These are phyloP conservation scores for Syzygium jambos DNA, from an alignment of 345 rosid species.

Conservation along the genomic window DNA sequence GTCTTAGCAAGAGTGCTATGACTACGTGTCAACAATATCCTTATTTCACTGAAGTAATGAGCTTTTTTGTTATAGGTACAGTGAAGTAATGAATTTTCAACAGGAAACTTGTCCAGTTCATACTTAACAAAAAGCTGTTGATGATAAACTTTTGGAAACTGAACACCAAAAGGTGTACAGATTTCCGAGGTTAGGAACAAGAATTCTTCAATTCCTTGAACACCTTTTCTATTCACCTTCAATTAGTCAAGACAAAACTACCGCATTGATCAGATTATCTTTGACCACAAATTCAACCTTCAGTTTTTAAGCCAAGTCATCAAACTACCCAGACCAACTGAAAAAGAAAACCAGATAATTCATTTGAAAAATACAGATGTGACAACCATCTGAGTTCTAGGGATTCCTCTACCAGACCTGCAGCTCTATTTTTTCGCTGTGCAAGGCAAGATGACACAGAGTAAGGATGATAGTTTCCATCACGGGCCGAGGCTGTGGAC, in stretches of 20 bases:
- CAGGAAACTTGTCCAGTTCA: background rate
- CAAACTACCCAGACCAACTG: background rate
- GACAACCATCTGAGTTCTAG: background rate
- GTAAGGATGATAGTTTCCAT: constrained; percentile 74
- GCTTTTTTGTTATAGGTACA: background rate
- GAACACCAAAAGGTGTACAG: background rate
- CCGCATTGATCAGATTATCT: background rate
- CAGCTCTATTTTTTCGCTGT: constrained; percentile 76
- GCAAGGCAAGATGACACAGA: constrained; percentile 84
- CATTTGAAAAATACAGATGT: background rate
- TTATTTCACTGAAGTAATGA: background rate
- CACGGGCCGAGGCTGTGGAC: constrained; percentile 56
- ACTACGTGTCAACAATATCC: background rate
- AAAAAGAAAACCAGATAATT: background rate
- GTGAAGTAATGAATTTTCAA: background rate
- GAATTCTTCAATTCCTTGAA: background rate
- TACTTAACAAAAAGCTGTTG: background rate
- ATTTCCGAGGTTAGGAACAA: background rate
- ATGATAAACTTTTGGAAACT: background rate
- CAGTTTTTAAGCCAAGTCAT: background rate
- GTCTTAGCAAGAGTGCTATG: background rate
- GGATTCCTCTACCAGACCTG: constrained; percentile 35
- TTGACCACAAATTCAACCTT: background rate
- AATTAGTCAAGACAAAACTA: background rate
- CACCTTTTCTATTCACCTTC: background rate